Evolutionary conservation across 1,284 basidiomycete species (phyloP), one percentile per base, ranked within the genome.

Genomic region (Lentinula novae-zelandiae): DNA sequence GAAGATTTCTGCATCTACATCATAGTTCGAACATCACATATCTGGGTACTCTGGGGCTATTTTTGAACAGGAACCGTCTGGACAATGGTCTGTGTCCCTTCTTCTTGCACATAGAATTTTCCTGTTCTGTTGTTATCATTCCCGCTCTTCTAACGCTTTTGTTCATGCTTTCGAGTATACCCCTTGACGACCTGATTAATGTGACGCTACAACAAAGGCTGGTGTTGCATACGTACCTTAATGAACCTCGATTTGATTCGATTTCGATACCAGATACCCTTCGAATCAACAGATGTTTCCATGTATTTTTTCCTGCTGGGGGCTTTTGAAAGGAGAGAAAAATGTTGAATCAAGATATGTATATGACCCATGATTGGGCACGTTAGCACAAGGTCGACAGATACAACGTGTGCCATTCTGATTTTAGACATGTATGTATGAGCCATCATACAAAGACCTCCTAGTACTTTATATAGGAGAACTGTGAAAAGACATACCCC

Each of bases 1-100:
- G 68, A 79, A 77, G 66, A n/a, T 40, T 7, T 36, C 44, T 54
- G 44, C 44, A 7, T 46, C 44, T 3, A 17, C 42, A 38, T 39
- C 20, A 17, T 15, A 49, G 34, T 36, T 36, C 17, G 1, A 10
- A n/a, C 15, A 22, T 17, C 17, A 34, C 31, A 22, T 46, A 10
- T 42, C 10, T 3, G 20, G 31, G 5, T 46, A 38, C 17, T 22
- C 46, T 34, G 27, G 40, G 20, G 31, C 15, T 31, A 13, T 22
- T 39, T 40, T 10, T 17, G 36, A 15, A 39, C 38, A 17, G 42
- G 44, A 46, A 46, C 44, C 20, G 44, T 42, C 40, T 42, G 40
- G 40, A 42, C 40, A 42, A 12, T 42, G 40, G 40, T 42, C 44
- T 46, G 12, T 31, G 6, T 53, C 22, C 6, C 52, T 39, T 22